Conservation (phyloP, 2,329 filamentous ascomycete genomes). For the Dothistroma septosporum region DNA sequence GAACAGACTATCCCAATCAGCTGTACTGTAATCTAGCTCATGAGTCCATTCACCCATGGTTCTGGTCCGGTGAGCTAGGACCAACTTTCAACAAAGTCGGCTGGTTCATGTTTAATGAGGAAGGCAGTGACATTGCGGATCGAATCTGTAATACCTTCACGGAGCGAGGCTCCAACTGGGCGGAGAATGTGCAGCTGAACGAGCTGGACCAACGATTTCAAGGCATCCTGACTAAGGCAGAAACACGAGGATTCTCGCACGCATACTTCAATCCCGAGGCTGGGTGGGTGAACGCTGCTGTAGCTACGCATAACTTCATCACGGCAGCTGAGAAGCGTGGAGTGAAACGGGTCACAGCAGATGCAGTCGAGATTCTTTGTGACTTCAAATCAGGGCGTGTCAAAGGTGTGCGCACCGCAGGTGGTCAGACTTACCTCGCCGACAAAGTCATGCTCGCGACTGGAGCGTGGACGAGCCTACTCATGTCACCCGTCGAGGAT, state of each 20-base stretch:
- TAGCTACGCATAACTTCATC: constrained; percentile 45
- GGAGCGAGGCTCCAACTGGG: constrained; percentile 39
- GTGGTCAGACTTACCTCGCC: constrained; percentile 48
- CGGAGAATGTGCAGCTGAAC: constrained; percentile 43
- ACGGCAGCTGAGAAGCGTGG: constrained; percentile 45
- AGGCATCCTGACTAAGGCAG: constrained; percentile 36
- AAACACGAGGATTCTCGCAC: constrained; percentile 38
- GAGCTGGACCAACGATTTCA: constrained; percentile 39
- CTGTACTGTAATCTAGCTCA: constrained; percentile 34
- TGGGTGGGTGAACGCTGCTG: constrained; percentile 53
- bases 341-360: constrained; percentile 44
- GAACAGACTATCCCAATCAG: constrained; percentile 30
- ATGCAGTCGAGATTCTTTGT: constrained; percentile 45
- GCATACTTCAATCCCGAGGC: constrained; percentile 49
- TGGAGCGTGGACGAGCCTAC: constrained; percentile 54
- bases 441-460: constrained; percentile 54
- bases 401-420: constrained; percentile 47
- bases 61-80: constrained; percentile 28
- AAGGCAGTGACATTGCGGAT: constrained; percentile 33
- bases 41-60: constrained; percentile 40
- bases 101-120: constrained; percentile 53
- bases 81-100: constrained; percentile 57
- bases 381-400: constrained; percentile 26
- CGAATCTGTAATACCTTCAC: constrained; percentile 54
- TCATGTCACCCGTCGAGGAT: constrained; percentile 51